Base-by-base conservation (phyloP, 2,329 filamentous ascomycete species). In the Thermoascus crustaceus region DNA sequence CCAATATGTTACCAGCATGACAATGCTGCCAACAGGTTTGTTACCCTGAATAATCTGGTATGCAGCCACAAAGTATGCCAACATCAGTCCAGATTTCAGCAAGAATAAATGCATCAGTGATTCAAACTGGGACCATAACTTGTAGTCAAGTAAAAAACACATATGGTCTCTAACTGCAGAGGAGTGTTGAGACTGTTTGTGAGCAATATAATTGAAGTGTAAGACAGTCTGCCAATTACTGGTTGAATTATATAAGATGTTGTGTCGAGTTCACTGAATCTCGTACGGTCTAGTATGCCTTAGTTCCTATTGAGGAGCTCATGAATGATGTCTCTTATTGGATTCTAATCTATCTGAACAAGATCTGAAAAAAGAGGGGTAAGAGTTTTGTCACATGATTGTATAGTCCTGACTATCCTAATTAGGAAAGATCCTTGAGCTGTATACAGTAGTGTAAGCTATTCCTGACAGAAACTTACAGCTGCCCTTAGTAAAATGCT, bases 1-100 rank as follows among this genome's bases (percentile, higher is more conserved):
- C 80, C 80, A 85, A 54, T 82, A 84, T 20, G 73, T 69, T 10
- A 80, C 63, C 17, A 85, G 57, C 11, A 78, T 77, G 3, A 83
- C 73, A 41, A 85, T 78, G 40, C 71, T 71, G 25, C 78, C 78
- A 9, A 79, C 62, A 0, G 70, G 64, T 29, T 67, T 68, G 6
- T 54, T 51, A 1, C 69, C 69, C 23, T 62, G 60, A 0, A 66
- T 58, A 21, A 79, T 70, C 42, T 73, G 66, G 37, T 70, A 68
- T 5, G 72, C 66, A 3, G 72, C 75, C 9, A 78, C 61, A 33
- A 74, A 53, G 50, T 68, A 61, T 44, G 63, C 66, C 41, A 67
- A 57, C 25, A 72, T 47, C 37, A 74, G 63, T 3, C 70, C 69
- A 27, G 71, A 38, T 1, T 65, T 64, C 32, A 74, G 64, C 18